A percentile compares a stretch with the other conserved stretches of the same genome.
phyloP scores from a whole-genome alignment of 805 yeast genomes.

The Spathaspora arborariae region DNA sequence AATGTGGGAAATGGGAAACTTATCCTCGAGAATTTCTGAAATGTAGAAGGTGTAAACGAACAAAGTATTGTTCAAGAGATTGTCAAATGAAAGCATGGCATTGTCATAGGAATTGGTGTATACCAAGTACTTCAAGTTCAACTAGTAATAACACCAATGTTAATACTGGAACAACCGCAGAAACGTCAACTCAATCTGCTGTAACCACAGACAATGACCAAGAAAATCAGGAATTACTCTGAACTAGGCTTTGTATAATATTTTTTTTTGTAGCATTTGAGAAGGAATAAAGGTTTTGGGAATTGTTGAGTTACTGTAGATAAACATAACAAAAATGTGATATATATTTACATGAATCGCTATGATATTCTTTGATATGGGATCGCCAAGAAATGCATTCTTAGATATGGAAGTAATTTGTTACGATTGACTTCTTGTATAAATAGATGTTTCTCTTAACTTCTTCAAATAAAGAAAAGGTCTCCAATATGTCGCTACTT shows the following conservation, averaged over 20 bases:
- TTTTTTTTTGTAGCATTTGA: background rate
- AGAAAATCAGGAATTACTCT: background rate
- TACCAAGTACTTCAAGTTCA: slow-evolving; percentile 30
- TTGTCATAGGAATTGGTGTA: slow-evolving; percentile 93
- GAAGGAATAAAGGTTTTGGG: slow-evolving; percentile 1
- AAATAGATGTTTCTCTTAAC: background rate
- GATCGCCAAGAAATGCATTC: background rate
- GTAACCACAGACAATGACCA: background rate
- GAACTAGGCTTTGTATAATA: background rate
- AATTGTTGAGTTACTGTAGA: background rate
- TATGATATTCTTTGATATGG: background rate
- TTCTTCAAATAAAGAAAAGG: background rate
- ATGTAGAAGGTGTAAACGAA: slow-evolving; percentile 89
- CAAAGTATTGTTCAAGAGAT: slow-evolving; percentile 89
- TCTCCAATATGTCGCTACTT: background rate
- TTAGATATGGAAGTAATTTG: background rate
- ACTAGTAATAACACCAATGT: background rate
- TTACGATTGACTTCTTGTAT: background rate
- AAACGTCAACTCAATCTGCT: background rate
- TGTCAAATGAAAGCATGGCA: slow-evolving; percentile 93
- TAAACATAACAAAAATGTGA: background rate
- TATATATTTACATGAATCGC: background rate
- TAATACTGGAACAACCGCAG: background rate
- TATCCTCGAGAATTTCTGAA: slow-evolving; percentile 90
- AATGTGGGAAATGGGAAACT: slow-evolving; percentile 92